Base-by-base conservation (phyloP, 2,329 filamentous ascomycete species). In the Fusarium citri region DNA sequence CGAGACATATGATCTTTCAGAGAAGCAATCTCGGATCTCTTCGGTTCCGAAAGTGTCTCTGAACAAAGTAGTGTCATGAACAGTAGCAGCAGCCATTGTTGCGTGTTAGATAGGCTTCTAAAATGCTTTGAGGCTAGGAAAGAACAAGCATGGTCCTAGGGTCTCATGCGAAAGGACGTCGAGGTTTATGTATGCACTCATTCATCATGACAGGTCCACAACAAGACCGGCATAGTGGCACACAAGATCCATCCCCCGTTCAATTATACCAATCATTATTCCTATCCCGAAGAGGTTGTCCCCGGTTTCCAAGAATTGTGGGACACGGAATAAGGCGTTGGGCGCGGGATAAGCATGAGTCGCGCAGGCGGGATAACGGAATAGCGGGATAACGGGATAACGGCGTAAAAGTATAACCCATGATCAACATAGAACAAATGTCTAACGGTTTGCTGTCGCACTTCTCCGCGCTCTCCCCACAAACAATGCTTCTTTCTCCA, bases 11-110 rank as follows among this genome's bases (percentile, higher is more conserved):
- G 84, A 80, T 64, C 80, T 79, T 63, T 87, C 85, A 42, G 83
- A 81, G 74, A 87, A 87, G 51, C 84, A 79, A 66, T 85, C 49
- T 79, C 85, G 80, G 43, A 86, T 84, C 70, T 86, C 84, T 10
- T 85, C 80, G 2, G 84, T 86, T n/a, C 85, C 84, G 57, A 86
- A 87, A 5, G 86, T 77, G 15, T 83, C 84, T 20, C 83, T 79
- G 68, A 86, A 87, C n/a, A 87, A 81, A 14, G 80, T 79, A 10
- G 84, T 85, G 70, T 87, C 84, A 61, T 86, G 82, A 10, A 68
- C 66, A 7, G 64, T 69, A 18, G 64, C 59, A 26, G 66, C 59
- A 18, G 64, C 60, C 64, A 69, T 69, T 25, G 16, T 66, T 30
- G 26, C 8, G 28, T 25, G 8, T 22, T 37, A 8, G 15, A n/a